These are phyloP conservation scores for Fusarium dlaminii DNA, from an alignment of 2,329 filamentous ascomycete genomes.

Conservation along the genomic window DNA sequence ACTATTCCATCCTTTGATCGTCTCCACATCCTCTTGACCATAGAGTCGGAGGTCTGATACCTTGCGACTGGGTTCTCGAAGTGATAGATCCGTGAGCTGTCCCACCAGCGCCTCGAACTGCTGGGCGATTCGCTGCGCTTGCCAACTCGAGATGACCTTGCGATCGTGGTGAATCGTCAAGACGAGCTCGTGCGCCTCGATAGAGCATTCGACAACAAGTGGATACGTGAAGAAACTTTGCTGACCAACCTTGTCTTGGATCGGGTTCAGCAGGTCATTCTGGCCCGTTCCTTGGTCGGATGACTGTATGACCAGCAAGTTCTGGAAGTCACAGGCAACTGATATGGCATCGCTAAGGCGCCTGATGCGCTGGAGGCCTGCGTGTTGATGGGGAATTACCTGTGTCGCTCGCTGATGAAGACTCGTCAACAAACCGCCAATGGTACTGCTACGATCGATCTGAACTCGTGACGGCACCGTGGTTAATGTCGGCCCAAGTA, in stretches of 20 bases:
- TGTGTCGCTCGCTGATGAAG: neutral
- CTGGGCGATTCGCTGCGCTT: constrained; percentile 7
- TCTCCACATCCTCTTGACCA: constrained; percentile 11
- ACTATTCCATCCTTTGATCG: constrained; percentile 24
- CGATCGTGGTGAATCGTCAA: constrained; percentile 27
- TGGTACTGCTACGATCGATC: neutral
- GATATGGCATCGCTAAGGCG: constrained; percentile 22
- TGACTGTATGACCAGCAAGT: constrained; percentile 44
- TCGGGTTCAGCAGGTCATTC: neutral
- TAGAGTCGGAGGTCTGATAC: constrained; percentile 24
- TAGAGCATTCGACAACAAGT: constrained; percentile 34
- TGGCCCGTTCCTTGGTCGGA: neutral
- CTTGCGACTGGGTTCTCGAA: neutral
- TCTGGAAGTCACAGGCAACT: constrained; percentile 38
- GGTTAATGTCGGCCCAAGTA: constrained; percentile 30
- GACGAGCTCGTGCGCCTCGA: constrained; percentile 3
- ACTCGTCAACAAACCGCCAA: neutral
- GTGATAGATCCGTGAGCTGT: constrained; percentile 19
- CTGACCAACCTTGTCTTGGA: constrained; percentile 2
- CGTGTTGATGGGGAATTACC: constrained; percentile 43
- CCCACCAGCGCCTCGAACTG: constrained; percentile 31
- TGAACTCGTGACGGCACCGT: constrained; percentile 19
- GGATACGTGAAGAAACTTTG: constrained; percentile 39
- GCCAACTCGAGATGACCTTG: constrained; percentile 14
- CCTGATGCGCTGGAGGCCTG: constrained; percentile 46